phyloP scores from a whole-genome alignment of 495 filamentous ascomycete genomes.

The Hypoxylon intermedium region DNA sequence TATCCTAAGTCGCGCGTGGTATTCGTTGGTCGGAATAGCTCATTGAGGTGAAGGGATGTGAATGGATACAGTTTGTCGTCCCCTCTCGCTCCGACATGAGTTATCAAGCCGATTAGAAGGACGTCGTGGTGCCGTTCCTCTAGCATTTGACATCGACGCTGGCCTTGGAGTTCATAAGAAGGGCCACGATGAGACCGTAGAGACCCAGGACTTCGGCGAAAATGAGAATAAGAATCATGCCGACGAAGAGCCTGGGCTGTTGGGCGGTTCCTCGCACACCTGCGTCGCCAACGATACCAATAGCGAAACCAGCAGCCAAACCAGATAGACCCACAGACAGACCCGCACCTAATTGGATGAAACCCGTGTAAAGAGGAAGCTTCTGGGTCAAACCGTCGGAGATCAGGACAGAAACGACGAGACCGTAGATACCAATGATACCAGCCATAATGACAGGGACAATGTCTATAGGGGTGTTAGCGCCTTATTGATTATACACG shows the following conservation, averaged over 20 bases:
- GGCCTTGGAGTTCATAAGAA: constrained; percentile 96
- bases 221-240: constrained; percentile 99
- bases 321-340: constrained; percentile 94
- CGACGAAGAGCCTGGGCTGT: constrained; percentile 96
- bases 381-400: constrained; percentile 87
- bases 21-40: constrained; percentile 11
- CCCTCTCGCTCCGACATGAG: constrained; percentile 17
- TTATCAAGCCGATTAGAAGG: constrained; percentile 16
- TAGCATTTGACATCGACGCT: constrained; percentile 58
- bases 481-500: neutral
- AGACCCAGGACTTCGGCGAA: constrained; percentile 99
- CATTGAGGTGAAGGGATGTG: constrained; percentile 13
- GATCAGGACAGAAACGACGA: constrained; percentile 98
- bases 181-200: constrained; percentile 96
- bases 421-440: constrained; percentile 99
- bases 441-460: constrained; percentile 99
- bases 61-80: constrained; percentile 37
- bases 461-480: constrained; percentile 74
- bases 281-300: constrained; percentile 98
- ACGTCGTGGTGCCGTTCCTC: constrained; percentile 1
- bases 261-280: constrained; percentile 98
- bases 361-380: constrained; percentile 86
- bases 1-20: constrained; percentile 20
- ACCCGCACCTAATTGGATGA: constrained; percentile 97
- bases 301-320: constrained; percentile 97